These are phyloP conservation scores for Chalara sp. DNA, from an alignment of 2,329 filamentous ascomycete species.

Conservation along the genomic window DNA sequence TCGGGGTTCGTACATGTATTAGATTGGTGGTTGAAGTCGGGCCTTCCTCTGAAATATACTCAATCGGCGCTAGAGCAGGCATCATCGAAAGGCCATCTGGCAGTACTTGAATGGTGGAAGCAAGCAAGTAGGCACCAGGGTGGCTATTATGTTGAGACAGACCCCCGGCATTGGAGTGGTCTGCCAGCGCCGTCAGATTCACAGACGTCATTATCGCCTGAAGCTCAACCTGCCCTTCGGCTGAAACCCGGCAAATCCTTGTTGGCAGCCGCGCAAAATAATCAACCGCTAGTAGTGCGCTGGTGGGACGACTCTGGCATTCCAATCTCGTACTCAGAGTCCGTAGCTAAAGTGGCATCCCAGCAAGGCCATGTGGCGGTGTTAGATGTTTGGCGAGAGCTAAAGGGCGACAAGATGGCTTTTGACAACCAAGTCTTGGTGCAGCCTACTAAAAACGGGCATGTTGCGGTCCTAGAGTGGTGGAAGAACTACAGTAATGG, in stretches of 20 bases:
- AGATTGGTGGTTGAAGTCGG: slow-evolving; percentile 85
- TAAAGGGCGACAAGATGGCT: slow-evolving; percentile 67
- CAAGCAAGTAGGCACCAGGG: slow-evolving; percentile 56
- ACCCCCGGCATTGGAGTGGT: slow-evolving; percentile 19
- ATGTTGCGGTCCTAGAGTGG: slow-evolving; percentile 83
- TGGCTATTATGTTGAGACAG: slow-evolving; percentile 36
- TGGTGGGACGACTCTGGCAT: slow-evolving; percentile 88
- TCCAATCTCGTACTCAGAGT: slow-evolving; percentile 71
- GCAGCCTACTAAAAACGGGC: slow-evolving; percentile 79
- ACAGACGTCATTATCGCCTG: slow-evolving; percentile 5
- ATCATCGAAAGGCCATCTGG: slow-evolving; percentile 74
- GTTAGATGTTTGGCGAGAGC: slow-evolving; percentile 72
- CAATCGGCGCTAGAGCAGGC: slow-evolving; percentile 84
- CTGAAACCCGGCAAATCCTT: slow-evolving; percentile 82
- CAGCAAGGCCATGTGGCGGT: slow-evolving; percentile 80
- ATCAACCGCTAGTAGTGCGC: slow-evolving; percentile 67
- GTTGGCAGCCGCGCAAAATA: slow-evolving; percentile 76
- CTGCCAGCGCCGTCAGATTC: slow-evolving; percentile 10
- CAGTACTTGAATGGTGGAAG: slow-evolving; percentile 91
- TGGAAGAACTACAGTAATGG: slow-evolving; percentile 62
- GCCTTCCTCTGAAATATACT: slow-evolving; percentile 75
- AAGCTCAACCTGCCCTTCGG: slow-evolving; percentile 34
- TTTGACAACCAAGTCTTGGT: slow-evolving; percentile 81
- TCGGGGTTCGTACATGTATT: slow-evolving; percentile 80
- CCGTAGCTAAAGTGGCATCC: slow-evolving; percentile 76